These are phyloP conservation scores for Myxozyma neglecta DNA, from an alignment of 805 yeast species.

Conservation along the genomic window DNA sequence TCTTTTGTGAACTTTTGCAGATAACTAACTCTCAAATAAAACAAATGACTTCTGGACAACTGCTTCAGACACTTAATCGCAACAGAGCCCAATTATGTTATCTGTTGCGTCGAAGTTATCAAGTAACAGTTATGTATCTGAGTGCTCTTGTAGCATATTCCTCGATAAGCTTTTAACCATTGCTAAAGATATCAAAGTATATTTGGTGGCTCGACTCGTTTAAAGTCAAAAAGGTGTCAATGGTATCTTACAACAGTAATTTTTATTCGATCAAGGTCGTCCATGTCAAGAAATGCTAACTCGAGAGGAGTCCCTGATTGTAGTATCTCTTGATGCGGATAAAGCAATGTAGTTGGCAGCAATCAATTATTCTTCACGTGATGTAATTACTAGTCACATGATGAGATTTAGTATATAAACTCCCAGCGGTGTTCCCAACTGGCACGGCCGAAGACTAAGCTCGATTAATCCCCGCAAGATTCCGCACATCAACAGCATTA, in stretches of 20 bases:
- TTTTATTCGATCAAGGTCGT: conserved; percentile 53
- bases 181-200: background rate
- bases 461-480: background rate
- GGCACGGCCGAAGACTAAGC: background rate
- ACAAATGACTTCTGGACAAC: no score
- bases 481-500: background rate
- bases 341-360: background rate
- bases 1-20: no score
- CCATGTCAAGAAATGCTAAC: background rate
- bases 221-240: background rate
- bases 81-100: no score
- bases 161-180: background rate
- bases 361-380: background rate
- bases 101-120: no score
- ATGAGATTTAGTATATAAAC: background rate
- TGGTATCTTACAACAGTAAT: conserved; percentile 48
- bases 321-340: background rate
- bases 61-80: no score
- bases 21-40: no score
- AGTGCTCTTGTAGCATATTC: background rate
- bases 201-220: background rate
- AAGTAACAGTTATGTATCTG: no score
- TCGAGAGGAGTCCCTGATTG: background rate
- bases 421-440: conserved; percentile 8
- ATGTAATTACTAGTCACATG: background rate